Conservation (phyloP, 2,329 filamentous ascomycete species). For the Cladophialophora yegresii region DNA sequence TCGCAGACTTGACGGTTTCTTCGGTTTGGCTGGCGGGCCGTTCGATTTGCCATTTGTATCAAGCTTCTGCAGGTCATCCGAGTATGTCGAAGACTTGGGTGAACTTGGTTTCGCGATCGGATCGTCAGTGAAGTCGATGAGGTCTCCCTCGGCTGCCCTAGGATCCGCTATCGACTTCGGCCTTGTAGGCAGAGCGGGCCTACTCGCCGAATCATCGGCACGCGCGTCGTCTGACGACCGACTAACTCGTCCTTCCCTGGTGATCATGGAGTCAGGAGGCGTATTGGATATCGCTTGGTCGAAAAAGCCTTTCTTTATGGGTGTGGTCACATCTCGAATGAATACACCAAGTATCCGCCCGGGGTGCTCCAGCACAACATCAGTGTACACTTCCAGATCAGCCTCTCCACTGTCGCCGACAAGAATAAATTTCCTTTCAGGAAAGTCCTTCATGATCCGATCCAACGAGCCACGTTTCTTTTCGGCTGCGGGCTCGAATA, state of each 20-base stretch:
- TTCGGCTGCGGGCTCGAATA: constrained; percentile 96
- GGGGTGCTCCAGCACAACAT: constrained; percentile 81
- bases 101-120: constrained; percentile 36
- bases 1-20: constrained; percentile 49
- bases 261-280: constrained; percentile 34
- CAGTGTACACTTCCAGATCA: constrained; percentile 94
- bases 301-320: constrained; percentile 73
- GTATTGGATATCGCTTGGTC: constrained; percentile 59
- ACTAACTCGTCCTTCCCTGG: constrained; percentile 34
- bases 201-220: constrained; percentile 38
- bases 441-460: constrained; percentile 84
- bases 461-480: constrained; percentile 87
- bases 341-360: constrained; percentile 83
- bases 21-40: constrained; percentile 49
- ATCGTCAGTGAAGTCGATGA: constrained; percentile 47
- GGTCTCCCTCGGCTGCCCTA: constrained; percentile 37
- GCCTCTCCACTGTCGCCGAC: constrained; percentile 96
- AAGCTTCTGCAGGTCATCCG: constrained; percentile 26
- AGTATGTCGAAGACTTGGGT: constrained; percentile 17
- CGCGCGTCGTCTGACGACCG: constrained; percentile 9
- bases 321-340: constrained; percentile 91
- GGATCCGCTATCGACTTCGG: constrained; percentile 36
- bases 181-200: constrained; percentile 46
- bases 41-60: constrained; percentile 28
- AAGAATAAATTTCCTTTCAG: constrained; percentile 81